Base-by-base conservation (phyloP, 169 alveolate genomes). In the Cyclospora cayetanensis region DNA sequence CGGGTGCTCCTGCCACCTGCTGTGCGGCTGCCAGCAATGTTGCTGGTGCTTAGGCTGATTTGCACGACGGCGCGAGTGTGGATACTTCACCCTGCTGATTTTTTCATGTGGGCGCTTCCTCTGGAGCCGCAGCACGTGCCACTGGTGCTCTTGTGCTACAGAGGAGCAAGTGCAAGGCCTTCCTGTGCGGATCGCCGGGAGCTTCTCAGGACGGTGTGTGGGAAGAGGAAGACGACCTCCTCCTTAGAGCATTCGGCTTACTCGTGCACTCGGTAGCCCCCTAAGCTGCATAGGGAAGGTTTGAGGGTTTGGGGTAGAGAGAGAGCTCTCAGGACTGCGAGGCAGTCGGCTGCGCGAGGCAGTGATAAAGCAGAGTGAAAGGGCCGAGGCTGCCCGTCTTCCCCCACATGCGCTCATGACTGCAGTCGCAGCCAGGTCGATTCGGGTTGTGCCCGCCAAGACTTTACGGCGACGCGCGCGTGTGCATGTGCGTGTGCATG, bases 221-320 rank as follows among this genome's bases (percentile, higher is more conserved):
- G 55, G 7, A 7, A 9, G 55, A 7, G 22, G 55, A 46, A 46
- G 55, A 46, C 55, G 55, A 46, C 15, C 15, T 46, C 22, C 55
- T 46, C 22, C 55, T 46, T 7, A 46, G 55, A 15, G 55, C 55
- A 9, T 46, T 46, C 15, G 55, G 55, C 22, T 15, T 46, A 15
- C 76, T 20, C 5, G 5, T 65, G 76, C 35, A 41, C 43, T 35
- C 41, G 20, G n/a, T 4, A 27, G 11, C n/a, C 18, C 76, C 76
- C 76, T 31, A 25, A n/a, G 39, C 43, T 9, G 9, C 76, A n/a
- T 18, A 2, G 2, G 20, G 2, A 65, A 41, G 76, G 76, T 65
- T 65, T 65, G 1, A 65, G 76, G 76, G 76, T 65, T 65, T 65
- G 31, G 76, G 76, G 76, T 65, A n/a, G n/a, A n/a, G n/a, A n/a